Conservation (phyloP, 306 rosid genomes). For the Geum urbanum region DNA sequence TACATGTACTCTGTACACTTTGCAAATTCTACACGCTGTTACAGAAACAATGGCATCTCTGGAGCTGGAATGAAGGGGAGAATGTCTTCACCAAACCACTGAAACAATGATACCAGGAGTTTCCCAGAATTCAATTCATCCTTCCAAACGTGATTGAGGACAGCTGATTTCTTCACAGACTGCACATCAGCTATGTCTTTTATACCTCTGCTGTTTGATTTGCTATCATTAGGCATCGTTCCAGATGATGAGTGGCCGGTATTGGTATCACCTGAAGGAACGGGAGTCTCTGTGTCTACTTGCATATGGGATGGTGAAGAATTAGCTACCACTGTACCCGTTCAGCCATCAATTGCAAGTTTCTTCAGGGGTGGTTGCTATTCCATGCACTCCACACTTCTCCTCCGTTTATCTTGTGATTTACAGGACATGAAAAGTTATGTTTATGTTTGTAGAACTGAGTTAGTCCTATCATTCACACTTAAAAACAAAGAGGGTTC, state of each 20-base stretch:
- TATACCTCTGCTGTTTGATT: constrained; percentile 15
- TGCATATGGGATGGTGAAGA: constrained; percentile 28
- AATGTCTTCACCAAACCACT: constrained; percentile 64
- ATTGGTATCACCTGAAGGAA: constrained; percentile 15
- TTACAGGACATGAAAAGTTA: neutral
- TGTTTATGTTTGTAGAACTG: neutral
- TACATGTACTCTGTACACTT: constrained; percentile 1
- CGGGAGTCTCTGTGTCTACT: constrained; percentile 18
- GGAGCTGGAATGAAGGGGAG: constrained; percentile 58
- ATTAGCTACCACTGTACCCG: neutral
- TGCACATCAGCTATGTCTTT: constrained; percentile 22
- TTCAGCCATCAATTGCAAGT: constrained; percentile 32
- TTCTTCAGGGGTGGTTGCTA: constrained; percentile 32
- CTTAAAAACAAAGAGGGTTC: neutral
- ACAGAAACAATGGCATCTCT: constrained; percentile 61
- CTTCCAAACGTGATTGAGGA: constrained; percentile 68
- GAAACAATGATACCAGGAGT: constrained; percentile 38
- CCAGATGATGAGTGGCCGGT: constrained; percentile 23
- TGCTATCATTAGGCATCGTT: constrained; percentile 11
- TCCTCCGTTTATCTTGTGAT: constrained; percentile 35
- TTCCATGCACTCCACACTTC: constrained; percentile 24
- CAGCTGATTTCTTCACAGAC: constrained; percentile 38
- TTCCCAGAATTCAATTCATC: constrained; percentile 69
- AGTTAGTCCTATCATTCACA: neutral
- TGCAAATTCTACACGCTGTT: constrained; percentile 6